These are phyloP conservation scores for Hypoxylon lienhwacheense DNA, from an alignment of 495 filamentous ascomycete genomes.

Conservation along the genomic window DNA sequence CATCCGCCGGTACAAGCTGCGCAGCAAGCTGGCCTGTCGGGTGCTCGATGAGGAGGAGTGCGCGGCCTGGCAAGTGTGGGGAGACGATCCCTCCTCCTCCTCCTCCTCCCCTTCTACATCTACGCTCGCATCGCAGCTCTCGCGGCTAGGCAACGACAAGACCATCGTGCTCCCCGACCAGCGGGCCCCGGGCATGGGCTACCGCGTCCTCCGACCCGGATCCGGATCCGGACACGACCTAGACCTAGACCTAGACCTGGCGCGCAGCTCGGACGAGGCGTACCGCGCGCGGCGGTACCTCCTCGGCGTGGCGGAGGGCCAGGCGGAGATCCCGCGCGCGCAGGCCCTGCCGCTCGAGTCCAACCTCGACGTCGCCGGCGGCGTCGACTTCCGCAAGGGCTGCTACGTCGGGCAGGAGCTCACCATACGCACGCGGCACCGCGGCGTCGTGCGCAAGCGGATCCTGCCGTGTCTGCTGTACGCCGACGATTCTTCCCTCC, in stretches of 20 bases:
- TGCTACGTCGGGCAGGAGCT: slow-evolving; percentile 97
- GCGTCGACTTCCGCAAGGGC: slow-evolving; percentile 89
- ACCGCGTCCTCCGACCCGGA: slow-evolving; percentile 55
- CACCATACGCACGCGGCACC: slow-evolving; percentile 91
- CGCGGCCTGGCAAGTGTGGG: slow-evolving; percentile 70
- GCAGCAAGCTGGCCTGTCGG: slow-evolving; percentile 72
- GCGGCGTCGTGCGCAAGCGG: slow-evolving; percentile 87
- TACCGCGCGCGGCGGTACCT: slow-evolving; percentile 76
- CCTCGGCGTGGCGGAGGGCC: slow-evolving; percentile 81
- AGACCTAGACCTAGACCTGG: slow-evolving; percentile 36
- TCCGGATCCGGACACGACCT: background rate
- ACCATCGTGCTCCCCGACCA: slow-evolving; percentile 58
- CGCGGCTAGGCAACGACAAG: slow-evolving; percentile 1
- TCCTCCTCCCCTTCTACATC: slow-evolving; percentile 11
- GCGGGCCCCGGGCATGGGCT: slow-evolving; percentile 70
- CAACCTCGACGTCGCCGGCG: slow-evolving; percentile 81
- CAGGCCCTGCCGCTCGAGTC: slow-evolving; percentile 76
- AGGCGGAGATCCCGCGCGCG: slow-evolving; percentile 69
- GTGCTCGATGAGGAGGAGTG: slow-evolving; percentile 64
- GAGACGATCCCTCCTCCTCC: slow-evolving; percentile 22
- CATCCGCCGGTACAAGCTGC: slow-evolving; percentile 79
- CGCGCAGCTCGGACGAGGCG: slow-evolving; percentile 36
- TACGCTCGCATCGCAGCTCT: background rate
- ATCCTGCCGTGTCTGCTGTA: slow-evolving; percentile 87
- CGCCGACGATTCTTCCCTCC: background rate